phyloP scores from a whole-genome alignment of 768 basidiomycete genomes.

The Tylopilus rubrobrunneus region DNA sequence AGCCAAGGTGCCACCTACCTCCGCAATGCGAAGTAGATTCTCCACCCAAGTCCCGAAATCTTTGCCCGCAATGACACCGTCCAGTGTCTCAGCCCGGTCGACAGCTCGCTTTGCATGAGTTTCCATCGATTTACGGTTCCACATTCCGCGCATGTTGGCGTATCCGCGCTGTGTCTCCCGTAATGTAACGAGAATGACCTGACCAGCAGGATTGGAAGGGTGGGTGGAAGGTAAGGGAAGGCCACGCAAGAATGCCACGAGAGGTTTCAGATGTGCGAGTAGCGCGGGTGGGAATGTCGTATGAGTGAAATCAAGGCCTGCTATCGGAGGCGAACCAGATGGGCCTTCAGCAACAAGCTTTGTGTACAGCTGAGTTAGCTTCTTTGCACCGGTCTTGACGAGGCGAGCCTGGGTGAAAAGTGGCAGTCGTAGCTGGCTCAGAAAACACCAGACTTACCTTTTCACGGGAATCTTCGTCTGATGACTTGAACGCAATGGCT shows the following conservation, averaged over 20 bases:
- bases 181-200: constrained; percentile 57
- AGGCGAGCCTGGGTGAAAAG: constrained; percentile 50
- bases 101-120: constrained; percentile 63
- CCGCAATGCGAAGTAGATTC: constrained; percentile 58
- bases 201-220: constrained; percentile 76
- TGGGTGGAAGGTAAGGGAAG: constrained; percentile 77
- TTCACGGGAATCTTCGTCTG: constrained; percentile 51
- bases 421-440: neutral
- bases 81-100: constrained; percentile 66
- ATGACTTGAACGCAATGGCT: constrained; percentile 69
- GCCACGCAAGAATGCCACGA: constrained; percentile 66
- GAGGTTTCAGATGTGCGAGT: constrained; percentile 51
- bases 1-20: constrained; percentile 39
- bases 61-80: constrained; percentile 59
- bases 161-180: constrained; percentile 79
- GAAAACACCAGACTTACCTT: constrained; percentile 36
- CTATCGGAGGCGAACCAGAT: constrained; percentile 64
- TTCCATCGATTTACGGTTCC: constrained; percentile 75
- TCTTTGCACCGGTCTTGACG: constrained; percentile 80
- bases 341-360: constrained; percentile 85
- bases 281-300: constrained; percentile 53
- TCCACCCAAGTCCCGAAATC: constrained; percentile 75
- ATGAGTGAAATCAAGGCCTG: constrained; percentile 52
- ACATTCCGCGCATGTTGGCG: constrained; percentile 81
- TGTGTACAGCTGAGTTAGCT: constrained; percentile 78